Percentiles rank a stretch among this genome's conserved stretches.
These are phyloP conservation scores for Hansenula lynferdii DNA, from an alignment of 1,139 yeast species.

Conservation along the genomic window DNA sequence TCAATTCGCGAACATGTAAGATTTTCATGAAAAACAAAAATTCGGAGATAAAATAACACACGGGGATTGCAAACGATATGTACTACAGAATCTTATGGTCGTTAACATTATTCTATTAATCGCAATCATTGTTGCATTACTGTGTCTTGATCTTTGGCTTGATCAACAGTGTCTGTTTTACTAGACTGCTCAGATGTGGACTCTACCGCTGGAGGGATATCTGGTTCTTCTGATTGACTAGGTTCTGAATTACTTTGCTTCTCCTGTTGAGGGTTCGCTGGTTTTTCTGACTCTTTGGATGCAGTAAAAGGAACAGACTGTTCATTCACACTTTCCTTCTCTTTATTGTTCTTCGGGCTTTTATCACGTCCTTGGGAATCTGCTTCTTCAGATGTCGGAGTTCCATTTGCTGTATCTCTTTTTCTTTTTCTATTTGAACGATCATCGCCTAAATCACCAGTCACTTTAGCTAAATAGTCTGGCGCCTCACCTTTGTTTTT, in stretches of 20 bases:
- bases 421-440: constrained; percentile 13
- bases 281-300: too few species aligned
- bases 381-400: too few species aligned
- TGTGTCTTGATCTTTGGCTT: too few species aligned
- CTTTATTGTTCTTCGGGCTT: too few species aligned
- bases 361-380: too few species aligned
- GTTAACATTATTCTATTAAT: not conserved
- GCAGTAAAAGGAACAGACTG: too few species aligned
- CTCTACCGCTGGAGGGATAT: too few species aligned
- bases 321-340: not conserved
- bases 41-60: not conserved
- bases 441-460: constrained; percentile 65
- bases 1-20: not conserved
- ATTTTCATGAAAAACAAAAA: not conserved
- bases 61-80: not conserved
- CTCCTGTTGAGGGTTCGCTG: constrained; percentile 1
- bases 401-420: constrained; percentile 7
- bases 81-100: not conserved
- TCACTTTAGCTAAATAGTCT: constrained; percentile 69
- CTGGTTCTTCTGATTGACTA: too few species aligned
- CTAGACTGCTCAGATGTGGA: too few species aligned
- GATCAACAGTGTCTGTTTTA: too few species aligned
- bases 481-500: constrained; percentile 74
- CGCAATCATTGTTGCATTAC: too few species aligned
- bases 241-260: too few species aligned